These are phyloP conservation scores for Aplosporella prunicola DNA, from an alignment of 2,329 filamentous ascomycete species.

Conservation along the genomic window DNA sequence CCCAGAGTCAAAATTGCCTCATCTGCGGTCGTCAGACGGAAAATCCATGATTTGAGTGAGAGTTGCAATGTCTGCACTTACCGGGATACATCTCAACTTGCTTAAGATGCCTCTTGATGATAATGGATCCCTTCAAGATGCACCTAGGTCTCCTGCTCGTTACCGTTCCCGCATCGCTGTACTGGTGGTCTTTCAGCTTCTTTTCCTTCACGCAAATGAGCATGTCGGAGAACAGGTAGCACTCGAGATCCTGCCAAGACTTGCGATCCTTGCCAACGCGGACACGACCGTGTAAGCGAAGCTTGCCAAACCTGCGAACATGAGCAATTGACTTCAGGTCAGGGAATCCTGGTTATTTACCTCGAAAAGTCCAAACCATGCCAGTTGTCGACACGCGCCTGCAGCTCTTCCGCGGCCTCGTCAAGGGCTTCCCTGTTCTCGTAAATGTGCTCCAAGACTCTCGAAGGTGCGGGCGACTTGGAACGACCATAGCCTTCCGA, in stretches of 20 bases:
- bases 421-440: constrained; percentile 70
- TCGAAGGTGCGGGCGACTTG: constrained; percentile 50
- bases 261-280: constrained; percentile 92
- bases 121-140: constrained; percentile 90
- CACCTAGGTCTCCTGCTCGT: constrained; percentile 58
- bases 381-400: constrained; percentile 93
- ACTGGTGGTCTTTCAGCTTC: constrained; percentile 57
- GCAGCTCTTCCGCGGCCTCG: constrained; percentile 76
- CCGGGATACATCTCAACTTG: constrained; percentile 61
- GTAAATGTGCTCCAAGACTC: constrained; percentile 46
- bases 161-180: constrained; percentile 47
- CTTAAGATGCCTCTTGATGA: constrained; percentile 96
- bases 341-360: too few relatives aligned
- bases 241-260: constrained; percentile 96
- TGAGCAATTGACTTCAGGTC: too few relatives aligned
- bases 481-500: constrained; percentile 33
- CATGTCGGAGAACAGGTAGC: constrained; percentile 96
- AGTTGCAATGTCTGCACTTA: constrained; percentile 19
- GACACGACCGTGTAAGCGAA: constrained; percentile 80
- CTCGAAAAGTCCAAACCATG: constrained; percentile 87
- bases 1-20: constrained; percentile 81
- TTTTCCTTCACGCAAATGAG: constrained; percentile 99
- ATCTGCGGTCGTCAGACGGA: constrained; percentile 43
- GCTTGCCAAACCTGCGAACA: constrained; percentile 66
- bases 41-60: constrained; percentile 3